Evolutionary conservation across 108 stramenopile species (phyloP).

Genomic region (Nannochloropsis salina): DNA sequence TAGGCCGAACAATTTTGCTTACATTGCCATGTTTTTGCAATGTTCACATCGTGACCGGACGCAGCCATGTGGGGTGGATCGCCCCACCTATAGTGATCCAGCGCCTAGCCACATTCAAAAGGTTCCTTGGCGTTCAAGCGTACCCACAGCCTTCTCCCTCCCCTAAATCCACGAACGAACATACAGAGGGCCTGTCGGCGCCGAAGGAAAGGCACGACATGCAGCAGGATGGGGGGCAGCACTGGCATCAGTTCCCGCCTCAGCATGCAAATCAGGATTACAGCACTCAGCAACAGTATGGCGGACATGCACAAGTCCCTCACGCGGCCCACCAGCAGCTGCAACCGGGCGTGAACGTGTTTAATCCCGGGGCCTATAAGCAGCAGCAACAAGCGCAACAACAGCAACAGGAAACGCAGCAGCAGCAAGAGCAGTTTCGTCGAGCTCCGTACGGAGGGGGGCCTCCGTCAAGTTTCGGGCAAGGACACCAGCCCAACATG

Average conservation of each 20-base stretch:
- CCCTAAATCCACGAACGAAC: no score
- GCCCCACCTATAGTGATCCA: no score
- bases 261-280: background rate
- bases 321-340: background rate
- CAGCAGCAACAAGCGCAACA: slow-evolving; percentile 21
- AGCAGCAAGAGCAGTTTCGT: slow-evolving; percentile 30
- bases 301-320: background rate
- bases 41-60: no score
- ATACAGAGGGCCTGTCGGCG: no score
- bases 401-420: slow-evolving; percentile 25
- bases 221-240: background rate
- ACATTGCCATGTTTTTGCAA: no score
- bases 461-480: slow-evolving; percentile 8
- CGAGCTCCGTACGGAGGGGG: slow-evolving; percentile 29
- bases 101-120: no score
- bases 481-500: slow-evolving; percentile 19
- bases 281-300: background rate
- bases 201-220: no score
- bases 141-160: no score
- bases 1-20: no score
- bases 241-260: background rate
- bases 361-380: background rate
- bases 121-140: no score
- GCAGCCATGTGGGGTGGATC: no score
- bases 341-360: background rate